These are phyloP conservation scores for Claviceps capensis DNA, from an alignment of 2,329 filamentous ascomycete species.

Conservation along the genomic window DNA sequence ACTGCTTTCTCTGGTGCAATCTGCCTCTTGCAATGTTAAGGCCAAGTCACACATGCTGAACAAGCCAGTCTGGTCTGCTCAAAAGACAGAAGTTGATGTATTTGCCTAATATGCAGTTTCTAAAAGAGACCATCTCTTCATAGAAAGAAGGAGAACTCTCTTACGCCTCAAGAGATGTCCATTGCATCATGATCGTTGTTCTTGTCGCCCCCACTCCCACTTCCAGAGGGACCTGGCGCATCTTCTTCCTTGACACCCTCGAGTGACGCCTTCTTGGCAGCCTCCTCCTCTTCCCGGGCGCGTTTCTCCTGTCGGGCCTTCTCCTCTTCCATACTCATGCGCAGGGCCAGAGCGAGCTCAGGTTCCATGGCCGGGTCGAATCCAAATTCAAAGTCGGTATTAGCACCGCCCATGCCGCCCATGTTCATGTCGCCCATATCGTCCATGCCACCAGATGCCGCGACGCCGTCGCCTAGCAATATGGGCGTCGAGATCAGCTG, in stretches of 20 bases:
- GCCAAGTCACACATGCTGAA: background rate
- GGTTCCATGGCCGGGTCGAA: constrained; percentile 88
- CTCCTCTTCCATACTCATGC: constrained; percentile 98
- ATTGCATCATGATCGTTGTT: constrained; percentile 29
- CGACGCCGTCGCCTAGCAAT: constrained; percentile 64
- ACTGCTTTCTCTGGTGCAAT: too few relatives aligned
- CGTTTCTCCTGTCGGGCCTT: constrained; percentile 84
- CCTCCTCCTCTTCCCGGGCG: constrained; percentile 60
- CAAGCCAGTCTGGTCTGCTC: background rate
- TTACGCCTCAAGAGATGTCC: constrained; percentile 55
- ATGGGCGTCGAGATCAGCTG: constrained; percentile 83
- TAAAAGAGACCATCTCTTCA: constrained; percentile 15
- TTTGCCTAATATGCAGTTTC: constrained; percentile 14
- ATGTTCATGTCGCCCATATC: constrained; percentile 43
- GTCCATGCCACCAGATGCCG: constrained; percentile 27
- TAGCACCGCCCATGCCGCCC: constrained; percentile 44
- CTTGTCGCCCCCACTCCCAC: constrained; percentile 45
- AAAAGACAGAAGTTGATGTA: background rate
- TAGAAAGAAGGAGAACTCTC: too few relatives aligned
- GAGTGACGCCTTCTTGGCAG: constrained; percentile 60
- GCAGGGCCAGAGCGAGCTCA: constrained; percentile 81
- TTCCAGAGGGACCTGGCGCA: constrained; percentile 42
- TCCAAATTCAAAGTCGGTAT: constrained; percentile 58
- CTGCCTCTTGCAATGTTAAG: background rate
- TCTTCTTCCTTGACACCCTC: constrained; percentile 73